A percentile compares a stretch with the other conserved stretches of the same genome.
These are phyloP conservation scores for Chalaropsis ovoidea DNA, from an alignment of 2,329 filamentous ascomycete species.

Conservation along the genomic window DNA sequence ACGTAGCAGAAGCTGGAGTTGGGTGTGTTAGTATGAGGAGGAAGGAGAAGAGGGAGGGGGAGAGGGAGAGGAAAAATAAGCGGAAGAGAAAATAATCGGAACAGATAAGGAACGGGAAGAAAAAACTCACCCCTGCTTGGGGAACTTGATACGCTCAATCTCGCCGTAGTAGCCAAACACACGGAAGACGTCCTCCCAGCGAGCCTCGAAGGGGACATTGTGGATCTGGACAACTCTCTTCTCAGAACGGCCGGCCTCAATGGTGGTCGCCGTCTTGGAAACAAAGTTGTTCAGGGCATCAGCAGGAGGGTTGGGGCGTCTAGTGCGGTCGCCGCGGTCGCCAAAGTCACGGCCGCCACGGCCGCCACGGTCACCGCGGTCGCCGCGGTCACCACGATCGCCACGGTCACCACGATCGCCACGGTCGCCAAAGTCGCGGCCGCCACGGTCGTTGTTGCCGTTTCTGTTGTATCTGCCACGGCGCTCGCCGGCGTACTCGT, in stretches of 20 bases:
- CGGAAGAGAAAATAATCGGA: neutral
- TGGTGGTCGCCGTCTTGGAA: constrained; percentile 20
- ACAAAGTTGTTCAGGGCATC: constrained; percentile 23
- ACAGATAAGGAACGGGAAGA: neutral
- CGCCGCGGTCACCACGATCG: neutral
- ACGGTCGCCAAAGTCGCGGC: constrained; percentile 6
- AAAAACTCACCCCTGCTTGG: constrained; percentile 22
- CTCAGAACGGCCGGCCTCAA: constrained; percentile 20
- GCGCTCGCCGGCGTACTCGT: neutral
- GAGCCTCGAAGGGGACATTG: constrained; percentile 21
- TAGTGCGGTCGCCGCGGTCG: neutral
- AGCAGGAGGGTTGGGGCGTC: neutral
- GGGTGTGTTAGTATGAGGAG: neutral
- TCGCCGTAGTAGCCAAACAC: constrained; percentile 25
- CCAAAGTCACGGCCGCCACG: neutral
- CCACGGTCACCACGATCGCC: no score
- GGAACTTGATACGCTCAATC: constrained; percentile 24
- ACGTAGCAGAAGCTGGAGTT: constrained; percentile 20
- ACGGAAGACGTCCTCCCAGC: constrained; percentile 25
- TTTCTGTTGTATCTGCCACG: constrained; percentile 6
- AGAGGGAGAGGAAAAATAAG: neutral
- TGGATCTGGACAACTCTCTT: constrained; percentile 20
- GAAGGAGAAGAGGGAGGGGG: neutral
- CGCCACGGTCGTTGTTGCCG: constrained; percentile 6
- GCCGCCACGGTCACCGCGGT: neutral